Base-by-base conservation (phyloP, 2,329 filamentous ascomycete genomes). In the Clonostachys solani region DNA sequence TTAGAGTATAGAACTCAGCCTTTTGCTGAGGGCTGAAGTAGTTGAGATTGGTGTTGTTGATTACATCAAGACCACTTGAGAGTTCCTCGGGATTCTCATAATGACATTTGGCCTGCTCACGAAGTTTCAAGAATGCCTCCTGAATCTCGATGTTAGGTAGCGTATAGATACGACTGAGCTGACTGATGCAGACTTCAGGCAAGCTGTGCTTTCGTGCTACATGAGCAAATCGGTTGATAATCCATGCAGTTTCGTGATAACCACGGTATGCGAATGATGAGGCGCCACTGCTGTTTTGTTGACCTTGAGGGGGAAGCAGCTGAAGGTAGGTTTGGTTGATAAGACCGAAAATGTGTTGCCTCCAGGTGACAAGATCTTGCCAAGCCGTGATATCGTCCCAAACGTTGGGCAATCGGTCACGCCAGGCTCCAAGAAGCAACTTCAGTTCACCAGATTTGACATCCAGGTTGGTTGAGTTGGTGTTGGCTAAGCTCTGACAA, bases 371-470 rank as follows among this genome's bases (percentile, higher is more conserved):
- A 38, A 99, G 75, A 62, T 99, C 95, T 65, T 99, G 94, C 94
- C 94, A 99, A 37, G 94, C 90, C 54, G 95, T 96, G 66, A 99
- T 99, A 64, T 99, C 94, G 64, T 99, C 94, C 94, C 94, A 99
- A 5, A 96, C 87, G 61, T 99, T 99, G 2, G 94, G 94, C 45
- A 99, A 73, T 43, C 94, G 83, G 63, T 99, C 94, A 49, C 94
- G 84, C 94, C 94, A 99, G 8, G 92, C 94, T 47, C 90, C 90
- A 6, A 99, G 79, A 5, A 97, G 81, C 45, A 99, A 71, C 70
- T 99, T 99, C 3, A 99, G 79, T 69, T 99, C 95, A 48, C 92
- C 89, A 17, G 92, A 96, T 68, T 99, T 99, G 53, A 85, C 83
- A 58, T 99, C 95, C 43, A 99, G 74, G 60, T 99, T 99, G 12